Conservation (phyloP, 352 stramenopile species). For the Aphanomyces euteiches region DNA sequence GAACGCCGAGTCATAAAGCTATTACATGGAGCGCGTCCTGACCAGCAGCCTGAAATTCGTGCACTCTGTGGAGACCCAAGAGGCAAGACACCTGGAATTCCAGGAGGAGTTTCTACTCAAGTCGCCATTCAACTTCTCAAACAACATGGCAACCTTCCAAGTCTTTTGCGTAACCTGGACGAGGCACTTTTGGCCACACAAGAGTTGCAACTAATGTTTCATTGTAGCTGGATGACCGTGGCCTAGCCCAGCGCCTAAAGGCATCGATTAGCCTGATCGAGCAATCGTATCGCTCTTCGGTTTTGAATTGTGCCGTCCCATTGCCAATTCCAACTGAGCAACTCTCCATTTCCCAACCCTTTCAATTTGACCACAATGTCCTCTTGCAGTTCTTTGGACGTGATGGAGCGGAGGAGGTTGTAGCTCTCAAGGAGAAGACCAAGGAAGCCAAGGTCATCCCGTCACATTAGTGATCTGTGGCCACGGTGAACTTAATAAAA, state of each 20-base stretch:
- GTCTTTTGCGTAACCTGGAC: slow-evolving; percentile 62
- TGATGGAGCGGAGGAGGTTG: neutral
- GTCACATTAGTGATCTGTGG: neutral
- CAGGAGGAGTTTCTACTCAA: slow-evolving; percentile 49
- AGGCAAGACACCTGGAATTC: slow-evolving; percentile 60
- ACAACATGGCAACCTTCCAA: slow-evolving; percentile 51
- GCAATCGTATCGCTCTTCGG: slow-evolving; percentile 69
- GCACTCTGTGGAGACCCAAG: slow-evolving; percentile 62
- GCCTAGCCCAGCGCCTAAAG: slow-evolving; percentile 61
- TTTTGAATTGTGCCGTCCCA: slow-evolving; percentile 48
- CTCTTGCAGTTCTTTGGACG: slow-evolving; percentile 9
- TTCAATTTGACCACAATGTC: slow-evolving; percentile 4
- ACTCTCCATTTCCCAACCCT: slow-evolving; percentile 2
- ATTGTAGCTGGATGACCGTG: slow-evolving; percentile 37
- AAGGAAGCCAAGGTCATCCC: slow-evolving; percentile 10
- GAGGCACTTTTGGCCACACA: slow-evolving; percentile 31
- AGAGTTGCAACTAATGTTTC: neutral
- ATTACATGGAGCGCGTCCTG: slow-evolving; percentile 51
- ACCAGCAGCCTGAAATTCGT: slow-evolving; percentile 58
- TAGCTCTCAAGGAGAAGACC: neutral
- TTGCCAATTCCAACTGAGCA: slow-evolving; percentile 40
- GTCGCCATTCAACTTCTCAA: slow-evolving; percentile 59
- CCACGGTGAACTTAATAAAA: neutral
- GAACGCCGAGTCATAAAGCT: slow-evolving; percentile 52
- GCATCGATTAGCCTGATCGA: slow-evolving; percentile 68